These are phyloP conservation scores for Hirsutella rhossiliensis DNA, from an alignment of 2,329 filamentous ascomycete genomes.

Conservation along the genomic window DNA sequence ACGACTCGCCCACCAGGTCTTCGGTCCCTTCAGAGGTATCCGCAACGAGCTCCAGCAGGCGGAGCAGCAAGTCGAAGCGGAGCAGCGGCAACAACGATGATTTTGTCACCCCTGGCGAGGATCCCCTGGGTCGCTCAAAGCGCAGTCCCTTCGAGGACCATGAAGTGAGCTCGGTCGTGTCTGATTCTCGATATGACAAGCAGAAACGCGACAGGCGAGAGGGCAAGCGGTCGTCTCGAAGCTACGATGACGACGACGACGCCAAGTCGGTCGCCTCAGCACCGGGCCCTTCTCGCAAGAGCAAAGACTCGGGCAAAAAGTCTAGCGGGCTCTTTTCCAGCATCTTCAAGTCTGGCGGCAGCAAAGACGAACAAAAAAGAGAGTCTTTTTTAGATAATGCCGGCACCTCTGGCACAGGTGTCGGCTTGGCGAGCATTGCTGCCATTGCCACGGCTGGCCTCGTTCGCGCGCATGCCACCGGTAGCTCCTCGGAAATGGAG, in stretches of 20 bases:
- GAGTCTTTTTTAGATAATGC: slow-evolving; percentile 63
- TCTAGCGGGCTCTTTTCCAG: slow-evolving; percentile 34
- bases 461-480: slow-evolving; percentile 33
- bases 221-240: slow-evolving; percentile 13
- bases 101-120: slow-evolving; percentile 18
- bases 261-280: slow-evolving; percentile 18
- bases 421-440: slow-evolving; percentile 44
- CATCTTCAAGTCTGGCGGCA: slow-evolving; percentile 32
- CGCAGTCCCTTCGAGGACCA: slow-evolving; percentile 29
- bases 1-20: slow-evolving; percentile 20
- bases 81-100: slow-evolving; percentile 23
- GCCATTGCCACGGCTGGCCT: slow-evolving; percentile 26
- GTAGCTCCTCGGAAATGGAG: slow-evolving; percentile 27
- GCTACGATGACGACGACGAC: slow-evolving; percentile 37
- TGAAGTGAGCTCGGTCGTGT: slow-evolving; percentile 37
- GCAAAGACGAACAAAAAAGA: slow-evolving; percentile 23
- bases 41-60: slow-evolving; percentile 22
- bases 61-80: slow-evolving; percentile 27
- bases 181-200: slow-evolving; percentile 26
- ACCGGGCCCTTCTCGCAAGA: slow-evolving; percentile 18
- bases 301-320: slow-evolving; percentile 26
- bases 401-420: slow-evolving; percentile 59
- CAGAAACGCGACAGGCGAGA: slow-evolving; percentile 20
- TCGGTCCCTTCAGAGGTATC: slow-evolving; percentile 24
- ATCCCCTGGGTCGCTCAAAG: slow-evolving; percentile 24